Base-by-base conservation (phyloP, 179 eudicot species). In the Beta lomatogona region DNA sequence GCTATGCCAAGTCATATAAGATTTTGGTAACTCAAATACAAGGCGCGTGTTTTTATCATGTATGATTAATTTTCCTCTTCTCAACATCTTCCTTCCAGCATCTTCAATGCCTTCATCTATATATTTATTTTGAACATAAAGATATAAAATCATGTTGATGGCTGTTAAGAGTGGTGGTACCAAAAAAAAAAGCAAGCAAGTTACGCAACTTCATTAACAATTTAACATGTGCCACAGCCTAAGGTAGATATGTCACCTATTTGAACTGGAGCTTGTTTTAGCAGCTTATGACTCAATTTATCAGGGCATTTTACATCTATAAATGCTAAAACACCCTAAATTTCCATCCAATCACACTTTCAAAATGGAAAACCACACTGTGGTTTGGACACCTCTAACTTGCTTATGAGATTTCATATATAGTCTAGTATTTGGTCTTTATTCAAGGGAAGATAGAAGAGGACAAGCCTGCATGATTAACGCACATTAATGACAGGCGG, bases 51-150 rank as follows among this genome's bases (percentile, higher is more conserved):
- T 48, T 48, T 6, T 9, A 48, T 48, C 10, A 48, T 4, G 52
- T 48, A 6, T 9, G 9, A 48, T 48, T 48, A 48, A 9, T 6
- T 48, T 3, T 48, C 1, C 52, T 48, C 52, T 48, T 48, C 83
- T 92, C 95, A 48, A 48, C 52, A 48, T 48, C 10, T 48, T 48
- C 52, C 52, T 48, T 48, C 52, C 10, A 6, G 52, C 9, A 60
- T 60, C 28, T 60, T 60, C 8, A 60, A 60, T 7, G 61, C 28
- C 28, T 60, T 22, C 65, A 60, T 60, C 10, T 9, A 25, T 6
- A 60, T 60, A 21, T 19, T 22, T 64, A 36, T 36, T 36, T 36
- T 36, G 3, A 36, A 36, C 3, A 36, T 36, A 0, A 36, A 36
- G 10, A 21, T 25, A 6, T 21, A 64, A 14, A 21, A 7, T 64